Conservation (phyloP, 176 grass and related monocot species). For the Cenchrus americanus region DNA sequence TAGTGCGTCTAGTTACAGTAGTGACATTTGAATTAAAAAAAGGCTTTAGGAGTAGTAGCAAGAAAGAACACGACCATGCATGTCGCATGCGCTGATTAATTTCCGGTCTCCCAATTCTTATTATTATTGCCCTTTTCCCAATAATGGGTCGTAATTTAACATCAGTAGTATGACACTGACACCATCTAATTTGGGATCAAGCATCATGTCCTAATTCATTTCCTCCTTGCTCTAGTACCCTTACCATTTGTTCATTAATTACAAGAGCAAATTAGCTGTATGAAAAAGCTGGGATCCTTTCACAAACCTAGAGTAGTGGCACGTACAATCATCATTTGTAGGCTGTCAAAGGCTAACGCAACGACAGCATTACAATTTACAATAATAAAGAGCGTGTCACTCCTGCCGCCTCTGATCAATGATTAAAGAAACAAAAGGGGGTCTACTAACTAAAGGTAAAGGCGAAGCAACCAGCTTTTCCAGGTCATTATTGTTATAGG, state of each 20-base stretch:
- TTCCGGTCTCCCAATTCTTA: neutral
- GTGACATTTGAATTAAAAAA: neutral
- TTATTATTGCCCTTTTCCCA: neutral
- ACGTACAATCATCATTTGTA: neutral
- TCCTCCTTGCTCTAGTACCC: neutral
- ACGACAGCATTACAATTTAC: neutral
- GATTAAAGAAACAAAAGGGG: conserved; percentile 40
- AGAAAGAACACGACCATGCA: neutral
- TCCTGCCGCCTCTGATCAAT: conserved; percentile 31
- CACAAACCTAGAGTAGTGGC: neutral
- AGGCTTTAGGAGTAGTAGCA: neutral
- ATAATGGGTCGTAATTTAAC: neutral
- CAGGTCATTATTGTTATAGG: conserved; percentile 28
- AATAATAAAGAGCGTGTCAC: conserved; percentile 28
- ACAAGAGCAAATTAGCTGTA: neutral
- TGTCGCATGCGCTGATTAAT: neutral
- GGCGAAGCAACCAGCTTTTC: conserved; percentile 49
- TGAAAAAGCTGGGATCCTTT: neutral
- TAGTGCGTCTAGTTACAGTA: neutral
- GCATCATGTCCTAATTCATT: neutral
- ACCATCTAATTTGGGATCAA: neutral
- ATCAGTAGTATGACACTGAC: no score
- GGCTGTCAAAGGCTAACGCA: conserved; percentile 20
- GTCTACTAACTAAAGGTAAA: conserved; percentile 61
- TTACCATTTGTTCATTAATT: neutral